Evolutionary conservation across 352 stramenopile genomes (phyloP), one percentile per base, ranked within the genome.

Genomic region (Pythium dissimile): DNA sequence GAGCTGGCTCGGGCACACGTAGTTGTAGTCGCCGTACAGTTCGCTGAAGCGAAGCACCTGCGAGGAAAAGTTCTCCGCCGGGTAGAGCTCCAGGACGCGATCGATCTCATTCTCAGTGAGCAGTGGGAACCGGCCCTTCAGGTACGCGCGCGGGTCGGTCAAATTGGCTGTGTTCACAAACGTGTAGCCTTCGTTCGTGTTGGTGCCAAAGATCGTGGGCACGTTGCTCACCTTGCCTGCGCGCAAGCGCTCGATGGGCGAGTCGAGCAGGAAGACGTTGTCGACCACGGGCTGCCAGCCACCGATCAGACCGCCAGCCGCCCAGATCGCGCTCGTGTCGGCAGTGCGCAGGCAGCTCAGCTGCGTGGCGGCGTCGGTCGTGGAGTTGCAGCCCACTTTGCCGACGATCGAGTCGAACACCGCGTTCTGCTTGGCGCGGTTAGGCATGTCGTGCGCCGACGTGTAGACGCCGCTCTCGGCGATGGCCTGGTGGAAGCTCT

Each of bases 1-100:
- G 2, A 56, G n/a, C 20, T 55, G 34, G 37, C 54, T 62, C 18
- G 45, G 45, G 38, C 54, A 56, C 32, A 28, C 34, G 37, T 45
- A 62, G 34, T 41, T 55, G 23, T 11, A 13, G 37, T 62, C 54
- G 16, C 45, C 20, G 20, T 37, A 56, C n/a, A 62, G 24, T 27
- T 55, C 45, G 1, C n/a, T 8, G 23, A 31, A 16, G 34, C 45
- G 54, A 28, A 49, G 34, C 15, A 27, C 20, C 5, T 32, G 34
- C 11, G 54, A 50, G 5, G 21, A 2, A 35, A 62, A 62, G 26
- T 28, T 50, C 16, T 24, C 35, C 1, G 34, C 45, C 6, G 54
- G 54, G 20, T 62, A 62, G 11, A 62, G 54, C 18, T 50, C 30
- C 10, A 32, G 26, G 9, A 51, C 13, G 6, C 30, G 39, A 9